Evolutionary conservation across 2,329 filamentous ascomycete species (phyloP), one percentile per base, ranked within the genome.

Genomic region (Akanthomyces dipterigenus): DNA sequence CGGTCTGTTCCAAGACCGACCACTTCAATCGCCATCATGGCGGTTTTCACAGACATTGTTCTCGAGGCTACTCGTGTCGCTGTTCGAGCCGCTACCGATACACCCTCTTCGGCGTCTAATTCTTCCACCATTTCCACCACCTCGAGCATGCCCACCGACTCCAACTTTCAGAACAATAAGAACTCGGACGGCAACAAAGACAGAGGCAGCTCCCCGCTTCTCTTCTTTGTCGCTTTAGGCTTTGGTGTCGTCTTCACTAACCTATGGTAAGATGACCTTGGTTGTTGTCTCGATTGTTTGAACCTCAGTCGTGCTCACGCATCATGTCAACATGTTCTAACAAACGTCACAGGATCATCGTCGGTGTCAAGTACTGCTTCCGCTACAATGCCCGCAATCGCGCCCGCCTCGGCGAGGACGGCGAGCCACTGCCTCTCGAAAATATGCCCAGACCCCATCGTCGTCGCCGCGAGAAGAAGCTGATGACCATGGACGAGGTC

Each of bases 191-290:
- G 62, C 9, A 65, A 64, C 40, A 66, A 67, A 20, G 61, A 63
- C 31, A 66, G 67, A 53, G 71, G 73, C 46, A 80, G 74, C 61
- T 80, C 78, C 6, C 78, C 78, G 5, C 66, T 80, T 22, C 71
- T 80, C 6, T 98, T 98, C 78, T 97, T 98, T 73, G 92, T 98
- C 61, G 93, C 95, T 18, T 80, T 99, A 34, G 95, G 95, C 5
- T 98, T 99, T 70, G 95, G 95, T 68, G 95, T 99, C 22, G 95
- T 99, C 49, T 99, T 99, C 71, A 99, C 95, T 55, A 99, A 99
- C 75, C 79, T 99, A 75, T 99, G 95, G 95, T 98, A 82, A 79
- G 89, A n/a, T 36, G 6, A 20, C 22, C 18, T 14, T 22, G 14
- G 14, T 49, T 5, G 38, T 31, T 18, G 20, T 28, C 18, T 56